Evolutionary conservation across 345 rosid genomes (phyloP).

Genomic region (Geranium brycei): DNA sequence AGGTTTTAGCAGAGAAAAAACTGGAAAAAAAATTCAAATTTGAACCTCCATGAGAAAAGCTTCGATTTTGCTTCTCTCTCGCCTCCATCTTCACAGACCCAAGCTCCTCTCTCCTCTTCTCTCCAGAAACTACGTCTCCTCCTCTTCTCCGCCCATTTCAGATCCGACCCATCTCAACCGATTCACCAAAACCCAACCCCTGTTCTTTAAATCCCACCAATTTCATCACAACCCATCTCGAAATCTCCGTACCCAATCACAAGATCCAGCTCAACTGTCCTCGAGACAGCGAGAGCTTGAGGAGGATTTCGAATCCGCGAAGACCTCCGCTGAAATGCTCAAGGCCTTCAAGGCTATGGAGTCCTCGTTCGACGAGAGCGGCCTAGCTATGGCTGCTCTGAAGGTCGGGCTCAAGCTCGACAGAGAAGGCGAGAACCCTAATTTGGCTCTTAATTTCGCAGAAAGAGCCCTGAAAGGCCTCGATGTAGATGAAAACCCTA

Average conservation of each 20-base stretch:
- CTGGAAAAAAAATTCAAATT: no score
- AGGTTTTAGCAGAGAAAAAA: no score
- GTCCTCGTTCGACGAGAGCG: conserved; percentile 51
- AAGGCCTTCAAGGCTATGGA: conserved; percentile 65
- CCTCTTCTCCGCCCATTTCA: conserved; percentile 2
- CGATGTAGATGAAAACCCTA: conserved; percentile 38
- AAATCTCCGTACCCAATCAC: conserved; percentile 33
- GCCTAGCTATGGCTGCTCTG: conserved; percentile 60
- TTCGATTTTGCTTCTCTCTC: no score
- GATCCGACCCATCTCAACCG: conserved; percentile 20
- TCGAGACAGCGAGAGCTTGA: conserved; percentile 61
- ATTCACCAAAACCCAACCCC: conserved; percentile 27
- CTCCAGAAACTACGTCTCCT: no score
- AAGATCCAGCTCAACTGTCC: conserved; percentile 31
- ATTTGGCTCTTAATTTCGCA: conserved; percentile 49
- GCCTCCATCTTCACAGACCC: no score
- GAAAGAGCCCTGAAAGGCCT: conserved; percentile 51
- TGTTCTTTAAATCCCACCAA: conserved; percentile 17
- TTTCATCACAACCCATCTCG: conserved; percentile 33
- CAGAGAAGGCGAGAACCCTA: conserved; percentile 76
- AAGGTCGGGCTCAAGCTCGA: conserved; percentile 83
- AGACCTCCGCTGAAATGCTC: conserved; percentile 66
- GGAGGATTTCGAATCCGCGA: conserved; percentile 77
- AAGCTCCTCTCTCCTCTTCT: no score
- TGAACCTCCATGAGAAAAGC: no score